Base-by-base conservation (phyloP, 129 eudicot genomes). In the Lonicera japonica region DNA sequence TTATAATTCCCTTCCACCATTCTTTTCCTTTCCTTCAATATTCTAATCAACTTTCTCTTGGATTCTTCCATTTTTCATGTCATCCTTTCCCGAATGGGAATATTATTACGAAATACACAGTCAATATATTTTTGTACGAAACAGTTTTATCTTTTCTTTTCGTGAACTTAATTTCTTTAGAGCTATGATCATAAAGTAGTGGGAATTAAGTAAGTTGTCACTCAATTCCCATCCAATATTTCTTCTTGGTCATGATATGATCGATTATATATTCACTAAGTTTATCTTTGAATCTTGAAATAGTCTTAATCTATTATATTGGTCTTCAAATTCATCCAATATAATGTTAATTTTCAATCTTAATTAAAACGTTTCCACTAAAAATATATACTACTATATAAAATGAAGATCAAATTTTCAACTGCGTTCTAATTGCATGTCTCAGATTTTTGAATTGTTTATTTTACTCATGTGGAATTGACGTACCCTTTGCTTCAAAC, bases 151-250 rank as follows among this genome's bases (percentile, higher is more conserved):
- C 18, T 72, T 72, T 63, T 29, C 39, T 29, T 39, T 48, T 59
- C 36, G 18, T 36, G 24, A n/a, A 17, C 20, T 5, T n/a, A 18
- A 39, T 72, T 57, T 64, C 60, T 57, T 15, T 20, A 57, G 63
- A 72, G 61, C 34, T 64, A 21, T 58, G 23, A 58, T 46, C 36
- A 29, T 29, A 6, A 1, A 29, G 36, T 72, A 72, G 67, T 65
- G 71, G 66, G 61, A 65, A 48, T 29, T 29, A 34, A 73, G n/a
- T n/a, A n/a, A 60, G 68, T 45, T 70, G 74, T 60, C 67, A 38
- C 54, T 48, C 9, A 53, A 59, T 60, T 69, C 18, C 54, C 50
- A 38, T 36, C 50, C 55, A 69, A 34, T 24, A 63, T 23, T 66
- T 67, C 55, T 55, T 43, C 22, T 38, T 23, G 14, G 53, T 34